phyloP scores from a whole-genome alignment of 140 eudicot genomes.

The Stevia rebaudiana region DNA sequence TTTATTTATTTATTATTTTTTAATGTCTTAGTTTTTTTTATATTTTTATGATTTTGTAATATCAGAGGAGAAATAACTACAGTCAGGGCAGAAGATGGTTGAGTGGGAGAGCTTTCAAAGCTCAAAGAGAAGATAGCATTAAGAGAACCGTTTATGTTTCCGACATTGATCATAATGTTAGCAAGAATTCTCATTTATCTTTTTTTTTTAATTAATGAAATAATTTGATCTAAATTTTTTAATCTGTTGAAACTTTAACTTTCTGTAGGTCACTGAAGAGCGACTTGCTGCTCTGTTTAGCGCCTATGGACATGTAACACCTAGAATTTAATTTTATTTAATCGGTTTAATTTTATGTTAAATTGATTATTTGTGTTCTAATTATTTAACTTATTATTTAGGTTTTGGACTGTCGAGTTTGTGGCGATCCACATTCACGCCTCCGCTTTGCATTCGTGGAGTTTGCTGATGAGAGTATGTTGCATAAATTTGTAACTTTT shows the following conservation, averaged over 20 bases:
- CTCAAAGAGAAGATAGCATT: conserved; percentile 91
- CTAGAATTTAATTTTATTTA: neutral
- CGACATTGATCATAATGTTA: conserved; percentile 86
- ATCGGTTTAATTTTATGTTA: neutral
- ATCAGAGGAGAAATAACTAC: conserved; percentile 66
- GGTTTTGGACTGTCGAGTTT: conserved; percentile 96
- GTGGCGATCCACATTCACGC: conserved; percentile 96
- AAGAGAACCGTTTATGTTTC: conserved; percentile 93
- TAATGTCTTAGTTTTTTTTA: neutral
- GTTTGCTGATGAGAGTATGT: conserved; percentile 89
- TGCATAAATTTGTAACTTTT: neutral
- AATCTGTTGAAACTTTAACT: neutral
- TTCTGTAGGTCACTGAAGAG: conserved; percentile 78
- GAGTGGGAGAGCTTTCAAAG: conserved; percentile 66
- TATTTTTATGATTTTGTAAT: neutral
- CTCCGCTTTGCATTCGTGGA: conserved; percentile 98
- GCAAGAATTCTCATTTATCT: conserved; percentile 18
- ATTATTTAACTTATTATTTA: conserved; percentile 24
- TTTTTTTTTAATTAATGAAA: neutral
- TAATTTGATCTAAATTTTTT: neutral
- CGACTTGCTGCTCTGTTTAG: conserved; percentile 82
- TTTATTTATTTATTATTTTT: neutral
- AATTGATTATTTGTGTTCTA: neutral
- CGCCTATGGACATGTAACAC: conserved; percentile 80
- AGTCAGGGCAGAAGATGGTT: conserved; percentile 71